Evolutionary conservation across 495 filamentous ascomycete genomes (phyloP).

Genomic region (Tuber magnatum): DNA sequence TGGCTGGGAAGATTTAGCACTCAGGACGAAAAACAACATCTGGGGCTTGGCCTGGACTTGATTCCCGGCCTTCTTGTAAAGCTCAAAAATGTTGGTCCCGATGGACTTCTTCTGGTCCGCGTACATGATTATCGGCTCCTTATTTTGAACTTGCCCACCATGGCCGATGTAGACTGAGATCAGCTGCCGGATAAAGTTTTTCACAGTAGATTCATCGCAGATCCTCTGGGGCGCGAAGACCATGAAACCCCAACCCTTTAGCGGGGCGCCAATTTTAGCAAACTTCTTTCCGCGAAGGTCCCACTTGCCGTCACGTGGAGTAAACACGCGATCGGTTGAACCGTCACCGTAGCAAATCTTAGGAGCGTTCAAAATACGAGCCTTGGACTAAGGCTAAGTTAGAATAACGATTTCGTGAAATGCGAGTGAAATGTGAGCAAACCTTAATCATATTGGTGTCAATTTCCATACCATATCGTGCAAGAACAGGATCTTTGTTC

Average conservation of each 20-base stretch:
- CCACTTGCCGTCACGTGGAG: constrained; percentile 60
- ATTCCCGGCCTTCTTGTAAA: constrained; percentile 49
- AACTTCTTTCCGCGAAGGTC: constrained; percentile 77
- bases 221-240: constrained; percentile 43
- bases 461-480: constrained; percentile 62
- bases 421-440: constrained; percentile 17
- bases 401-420: constrained; percentile 7
- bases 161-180: constrained; percentile 58
- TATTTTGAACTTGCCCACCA: constrained; percentile 56
- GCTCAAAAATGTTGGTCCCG: constrained; percentile 49
- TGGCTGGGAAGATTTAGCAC: constrained; percentile 54
- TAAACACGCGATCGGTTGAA: constrained; percentile 19
- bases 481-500: constrained; percentile 58
- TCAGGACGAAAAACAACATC: constrained; percentile 65
- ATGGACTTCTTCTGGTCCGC: constrained; percentile 40
- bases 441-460: constrained; percentile 52
- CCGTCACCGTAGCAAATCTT: constrained; percentile 57
- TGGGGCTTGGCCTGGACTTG: constrained; percentile 50
- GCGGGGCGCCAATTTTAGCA: constrained; percentile 49
- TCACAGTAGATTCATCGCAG: constrained; percentile 44
- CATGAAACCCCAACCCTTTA: constrained; percentile 67
- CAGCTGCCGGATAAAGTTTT: constrained; percentile 56
- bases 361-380: constrained; percentile 63
- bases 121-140: constrained; percentile 40
- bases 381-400: constrained; percentile 48